These are phyloP conservation scores for Xylariaceae sp. DNA, from an alignment of 2,329 filamentous ascomycete genomes.

Conservation along the genomic window DNA sequence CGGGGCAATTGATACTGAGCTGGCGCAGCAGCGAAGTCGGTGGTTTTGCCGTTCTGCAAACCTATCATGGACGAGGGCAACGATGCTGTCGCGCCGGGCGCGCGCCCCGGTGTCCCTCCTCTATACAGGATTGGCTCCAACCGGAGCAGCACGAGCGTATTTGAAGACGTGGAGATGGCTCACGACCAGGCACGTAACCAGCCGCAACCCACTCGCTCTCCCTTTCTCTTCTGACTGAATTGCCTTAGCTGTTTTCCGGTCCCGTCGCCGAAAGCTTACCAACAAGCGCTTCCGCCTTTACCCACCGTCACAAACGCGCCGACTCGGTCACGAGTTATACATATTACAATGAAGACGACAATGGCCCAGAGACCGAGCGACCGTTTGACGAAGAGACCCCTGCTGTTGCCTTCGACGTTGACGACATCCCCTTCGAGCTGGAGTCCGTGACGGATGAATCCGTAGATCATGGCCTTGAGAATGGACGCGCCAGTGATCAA, in stretches of 20 bases:
- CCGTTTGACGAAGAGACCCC: conserved; percentile 35
- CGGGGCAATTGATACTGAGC: conserved; percentile 5
- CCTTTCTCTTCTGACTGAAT: conserved; percentile 18
- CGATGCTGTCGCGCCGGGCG: conserved; percentile 20
- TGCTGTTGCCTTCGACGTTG: conserved; percentile 27
- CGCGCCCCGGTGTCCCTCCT: conserved; percentile 21
- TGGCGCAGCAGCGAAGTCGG: conserved; percentile 7
- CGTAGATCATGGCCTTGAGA: conserved; percentile 39
- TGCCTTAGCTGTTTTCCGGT: conserved; percentile 68
- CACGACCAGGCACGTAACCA: conserved; percentile 68
- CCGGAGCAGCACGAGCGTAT: conserved; percentile 70
- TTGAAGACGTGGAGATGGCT: conserved; percentile 98
- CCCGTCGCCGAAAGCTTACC: conserved; percentile 95
- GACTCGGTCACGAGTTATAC: conserved; percentile 86
- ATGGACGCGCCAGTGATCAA: conserved; percentile 40
- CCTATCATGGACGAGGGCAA: conserved; percentile 22
- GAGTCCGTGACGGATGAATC: conserved; percentile 33
- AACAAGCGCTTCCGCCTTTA: conserved; percentile 86
- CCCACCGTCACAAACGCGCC: conserved; percentile 71
- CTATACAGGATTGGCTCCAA: conserved; percentile 65
- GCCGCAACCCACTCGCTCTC: not conserved
- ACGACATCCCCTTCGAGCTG: conserved; percentile 31
- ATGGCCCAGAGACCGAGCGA: conserved; percentile 36
- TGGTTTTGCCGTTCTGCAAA: not conserved
- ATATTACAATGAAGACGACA: conserved; percentile 70